phyloP scores from a whole-genome alignment of 2,329 filamentous ascomycete genomes.

The Fonsecaea monophora region DNA sequence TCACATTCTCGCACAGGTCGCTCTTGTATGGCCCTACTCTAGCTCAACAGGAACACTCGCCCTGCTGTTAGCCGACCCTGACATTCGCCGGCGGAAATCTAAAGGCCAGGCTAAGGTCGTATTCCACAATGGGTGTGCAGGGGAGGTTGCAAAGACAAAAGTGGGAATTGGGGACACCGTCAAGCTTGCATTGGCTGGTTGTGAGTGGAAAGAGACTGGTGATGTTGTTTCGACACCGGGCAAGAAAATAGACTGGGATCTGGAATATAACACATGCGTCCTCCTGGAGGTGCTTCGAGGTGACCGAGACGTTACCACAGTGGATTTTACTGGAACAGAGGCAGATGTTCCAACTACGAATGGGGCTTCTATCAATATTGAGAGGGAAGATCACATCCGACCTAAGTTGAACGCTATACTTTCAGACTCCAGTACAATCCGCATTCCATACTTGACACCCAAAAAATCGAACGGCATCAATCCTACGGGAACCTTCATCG shows the following conservation, averaged over 20 bases:
- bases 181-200: slow-evolving; percentile 71
- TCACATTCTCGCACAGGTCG: slow-evolving; percentile 73
- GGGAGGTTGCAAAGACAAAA: slow-evolving; percentile 68
- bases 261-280: slow-evolving; percentile 51
- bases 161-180: slow-evolving; percentile 82
- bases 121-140: slow-evolving; percentile 74
- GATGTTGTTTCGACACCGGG: slow-evolving; percentile 61
- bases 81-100: slow-evolving; percentile 77
- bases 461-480: slow-evolving; percentile 24
- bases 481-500: slow-evolving; percentile 29
- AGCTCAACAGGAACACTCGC: slow-evolving; percentile 75
- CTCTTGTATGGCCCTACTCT: slow-evolving; percentile 91
- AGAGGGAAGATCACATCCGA: neutral
- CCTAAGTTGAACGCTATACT: slow-evolving; percentile 12
- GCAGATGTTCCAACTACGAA: slow-evolving; percentile 5
- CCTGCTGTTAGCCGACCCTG: slow-evolving; percentile 81
- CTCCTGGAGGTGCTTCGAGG: slow-evolving; percentile 24
- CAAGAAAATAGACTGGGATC: slow-evolving; percentile 64
- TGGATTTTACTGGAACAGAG: slow-evolving; percentile 27
- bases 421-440: slow-evolving; percentile 25
- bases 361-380: neutral
- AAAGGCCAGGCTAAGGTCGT: slow-evolving; percentile 82
- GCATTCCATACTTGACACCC: slow-evolving; percentile 30
- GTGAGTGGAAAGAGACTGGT: slow-evolving; percentile 65
- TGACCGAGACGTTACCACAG: neutral